Evolutionary conservation across 2,329 filamentous ascomycete species (phyloP).

Genomic region (Mycosphaerella sp.): DNA sequence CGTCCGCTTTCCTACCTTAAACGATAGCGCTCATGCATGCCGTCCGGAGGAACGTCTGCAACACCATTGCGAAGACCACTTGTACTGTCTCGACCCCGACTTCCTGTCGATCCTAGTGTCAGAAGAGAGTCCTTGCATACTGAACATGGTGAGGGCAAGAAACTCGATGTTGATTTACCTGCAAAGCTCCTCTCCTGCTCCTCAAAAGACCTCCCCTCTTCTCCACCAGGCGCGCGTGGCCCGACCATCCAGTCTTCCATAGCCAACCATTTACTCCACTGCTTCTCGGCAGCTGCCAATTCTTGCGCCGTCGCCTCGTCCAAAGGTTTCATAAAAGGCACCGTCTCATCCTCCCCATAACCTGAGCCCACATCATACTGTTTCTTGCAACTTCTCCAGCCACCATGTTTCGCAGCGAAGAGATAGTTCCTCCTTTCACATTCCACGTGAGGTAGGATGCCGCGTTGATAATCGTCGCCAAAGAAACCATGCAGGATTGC

Average conservation of each 20-base stretch:
- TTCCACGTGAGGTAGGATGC: constrained; percentile 76
- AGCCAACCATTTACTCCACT: constrained; percentile 90
- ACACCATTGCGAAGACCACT: neutral
- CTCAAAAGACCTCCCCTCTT: constrained; percentile 1
- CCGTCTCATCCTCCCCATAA: constrained; percentile 62
- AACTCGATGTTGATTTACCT: neutral
- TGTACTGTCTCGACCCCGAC: neutral
- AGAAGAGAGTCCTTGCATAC: neutral
- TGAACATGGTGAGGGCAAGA: neutral
- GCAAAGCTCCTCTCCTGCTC: neutral
- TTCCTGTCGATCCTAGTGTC: neutral
- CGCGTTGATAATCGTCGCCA: constrained; percentile 80
- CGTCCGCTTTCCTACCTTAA: constrained; percentile 4
- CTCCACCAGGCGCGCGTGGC: constrained; percentile 54
- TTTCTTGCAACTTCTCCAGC: constrained; percentile 81
- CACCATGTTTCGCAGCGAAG: constrained; percentile 88
- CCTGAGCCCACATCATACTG: constrained; percentile 67
- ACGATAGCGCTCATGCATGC: constrained; percentile 4
- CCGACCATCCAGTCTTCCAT: constrained; percentile 99
- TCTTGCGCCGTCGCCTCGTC: constrained; percentile 65
- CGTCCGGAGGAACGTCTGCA: constrained; percentile 4
- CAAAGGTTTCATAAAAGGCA: constrained; percentile 83
- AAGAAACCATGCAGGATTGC: constrained; percentile 92
- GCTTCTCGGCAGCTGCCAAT: constrained; percentile 72
- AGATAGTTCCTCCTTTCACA: constrained; percentile 89